Evolutionary conservation across 2,329 filamentous ascomycete genomes (phyloP), one percentile per base, ranked within the genome.

Genomic region (Colletotrichum horii): DNA sequence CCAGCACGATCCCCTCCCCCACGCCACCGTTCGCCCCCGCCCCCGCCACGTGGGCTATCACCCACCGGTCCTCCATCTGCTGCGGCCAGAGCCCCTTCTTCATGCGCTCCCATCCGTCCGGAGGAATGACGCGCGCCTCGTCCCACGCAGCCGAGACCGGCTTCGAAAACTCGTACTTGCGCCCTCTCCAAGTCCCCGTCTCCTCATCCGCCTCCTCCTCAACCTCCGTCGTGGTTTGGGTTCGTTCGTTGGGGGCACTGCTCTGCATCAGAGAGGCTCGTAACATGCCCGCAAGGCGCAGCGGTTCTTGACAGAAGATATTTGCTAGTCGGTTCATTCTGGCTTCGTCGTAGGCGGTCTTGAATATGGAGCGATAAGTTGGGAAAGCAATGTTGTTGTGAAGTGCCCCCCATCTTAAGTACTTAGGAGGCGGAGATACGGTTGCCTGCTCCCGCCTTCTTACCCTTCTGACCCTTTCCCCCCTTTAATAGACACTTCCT

Each of bases 61-160:
- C 36, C 52, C 68, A 75, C 9, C 68, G 48, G 48, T 71, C 68
- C 8, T 71, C 52, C 72, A 71, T 71, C 15, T 69, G 28, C 62
- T 60, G 58, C 36, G 52, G 67, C n/a, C 48, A 52, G 26, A 66
- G 30, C 6, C 72, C 72, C 52, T 28, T 30, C 68, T 55, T 60
- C 68, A 71, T 71, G 48, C 62, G 60, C 22, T 71, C 68, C 72
- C 52, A 75, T 19, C 38, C 52, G 52, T 28, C 60, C 7, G 34
- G 14, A 19, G 52, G 11, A 28, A 75, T 69, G 32, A 61, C 24
- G 26, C 15, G 55, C 32, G 71, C 28, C 5, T 22, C 19, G 34
- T 56, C 56, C 56, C 71, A 74, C 2, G 56, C 4, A 26, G 66
- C 43, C 24, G 71, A 55, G 34, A 22, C 30, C n/a, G 55, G 56